These are phyloP conservation scores for Sarocladium kiliense DNA, from an alignment of 2,329 filamentous ascomycete species.

Conservation along the genomic window DNA sequence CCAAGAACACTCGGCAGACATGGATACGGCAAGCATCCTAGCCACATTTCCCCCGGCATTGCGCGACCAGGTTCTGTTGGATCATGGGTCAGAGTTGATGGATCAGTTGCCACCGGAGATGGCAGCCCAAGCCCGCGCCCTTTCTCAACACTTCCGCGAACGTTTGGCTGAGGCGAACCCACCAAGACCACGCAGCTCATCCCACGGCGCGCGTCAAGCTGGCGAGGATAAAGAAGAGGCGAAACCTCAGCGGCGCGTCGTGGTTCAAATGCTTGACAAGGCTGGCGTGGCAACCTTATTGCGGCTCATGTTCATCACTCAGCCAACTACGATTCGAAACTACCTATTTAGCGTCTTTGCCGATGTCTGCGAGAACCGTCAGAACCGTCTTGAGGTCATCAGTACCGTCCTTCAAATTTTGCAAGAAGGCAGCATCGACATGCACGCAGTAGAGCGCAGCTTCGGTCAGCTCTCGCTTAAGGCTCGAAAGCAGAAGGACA, in stretches of 20 bases:
- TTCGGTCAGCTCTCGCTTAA: slow-evolving; percentile 89
- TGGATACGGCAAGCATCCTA: slow-evolving; percentile 90
- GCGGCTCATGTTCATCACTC: slow-evolving; percentile 96
- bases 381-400: slow-evolving; percentile 90
- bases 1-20: slow-evolving; percentile 53
- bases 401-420: slow-evolving; percentile 89
- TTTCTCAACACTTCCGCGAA: slow-evolving; percentile 40
- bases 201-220: slow-evolving; percentile 7
- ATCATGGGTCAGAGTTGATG: slow-evolving; percentile 85
- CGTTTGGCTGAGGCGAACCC: slow-evolving; percentile 11
- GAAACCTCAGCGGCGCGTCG: slow-evolving; percentile 71
- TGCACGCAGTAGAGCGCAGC: slow-evolving; percentile 89
- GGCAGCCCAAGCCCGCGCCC: slow-evolving; percentile 75
- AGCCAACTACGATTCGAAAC: slow-evolving; percentile 78
- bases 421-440: slow-evolving; percentile 90
- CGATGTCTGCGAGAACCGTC: slow-evolving; percentile 92
- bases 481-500: slow-evolving; percentile 72
- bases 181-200: slow-evolving; percentile 17
- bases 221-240: slow-evolving; percentile 41
- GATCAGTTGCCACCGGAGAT: slow-evolving; percentile 80
- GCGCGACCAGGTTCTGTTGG: slow-evolving; percentile 80
- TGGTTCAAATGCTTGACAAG: slow-evolving; percentile 96
- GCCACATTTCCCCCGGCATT: slow-evolving; percentile 82
- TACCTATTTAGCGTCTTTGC: slow-evolving; percentile 83
- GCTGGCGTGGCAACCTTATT: slow-evolving; percentile 91